Conservation (phyloP, 805 yeast genomes). For the Ogataea nakhonphanomensis region DNA sequence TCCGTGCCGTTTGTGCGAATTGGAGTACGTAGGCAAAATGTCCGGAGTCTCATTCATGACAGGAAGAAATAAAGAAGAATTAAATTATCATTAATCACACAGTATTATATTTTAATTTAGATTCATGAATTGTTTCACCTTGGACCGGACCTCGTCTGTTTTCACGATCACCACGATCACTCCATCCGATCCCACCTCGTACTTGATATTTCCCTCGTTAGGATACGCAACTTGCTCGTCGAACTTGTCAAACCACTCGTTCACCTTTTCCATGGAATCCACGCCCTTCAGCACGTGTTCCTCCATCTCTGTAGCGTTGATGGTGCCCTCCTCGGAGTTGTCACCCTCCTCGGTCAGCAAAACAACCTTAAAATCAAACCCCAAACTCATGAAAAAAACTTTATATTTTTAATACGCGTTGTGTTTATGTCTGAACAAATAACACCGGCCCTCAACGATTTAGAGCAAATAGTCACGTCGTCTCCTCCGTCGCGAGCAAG, state of each 20-base stretch:
- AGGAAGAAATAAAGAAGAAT: slow-evolving; percentile 1
- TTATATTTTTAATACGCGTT: slow-evolving; percentile 7
- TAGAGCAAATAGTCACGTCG: slow-evolving; percentile 15
- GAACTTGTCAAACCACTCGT: slow-evolving; percentile 49
- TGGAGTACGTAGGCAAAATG: slow-evolving; percentile 16
- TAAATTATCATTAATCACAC: background rate
- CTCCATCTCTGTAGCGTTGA: slow-evolving; percentile 39
- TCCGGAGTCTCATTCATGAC: slow-evolving; percentile 7
- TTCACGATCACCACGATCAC: slow-evolving; percentile 54
- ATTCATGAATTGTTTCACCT: slow-evolving; percentile 43
- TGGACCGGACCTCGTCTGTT: slow-evolving; percentile 34
- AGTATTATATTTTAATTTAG: background rate
- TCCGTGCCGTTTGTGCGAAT: slow-evolving; percentile 22
- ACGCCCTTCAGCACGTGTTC: slow-evolving; percentile 45
- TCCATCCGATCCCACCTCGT: slow-evolving; percentile 62
- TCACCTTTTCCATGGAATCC: slow-evolving; percentile 45
- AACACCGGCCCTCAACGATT: slow-evolving; percentile 13
- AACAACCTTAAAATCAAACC: slow-evolving; percentile 45
- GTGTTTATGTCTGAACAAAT: slow-evolving; percentile 15
- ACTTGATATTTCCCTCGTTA: slow-evolving; percentile 51
- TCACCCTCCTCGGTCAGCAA: slow-evolving; percentile 33
- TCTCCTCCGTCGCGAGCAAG: slow-evolving; percentile 5
- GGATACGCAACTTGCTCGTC: slow-evolving; percentile 52
- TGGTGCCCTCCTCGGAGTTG: slow-evolving; percentile 20
- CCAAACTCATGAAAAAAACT: slow-evolving; percentile 26